phyloP scores from a whole-genome alignment of 2,329 filamentous ascomycete genomes.

The Clarireedia homoeocarpa region DNA sequence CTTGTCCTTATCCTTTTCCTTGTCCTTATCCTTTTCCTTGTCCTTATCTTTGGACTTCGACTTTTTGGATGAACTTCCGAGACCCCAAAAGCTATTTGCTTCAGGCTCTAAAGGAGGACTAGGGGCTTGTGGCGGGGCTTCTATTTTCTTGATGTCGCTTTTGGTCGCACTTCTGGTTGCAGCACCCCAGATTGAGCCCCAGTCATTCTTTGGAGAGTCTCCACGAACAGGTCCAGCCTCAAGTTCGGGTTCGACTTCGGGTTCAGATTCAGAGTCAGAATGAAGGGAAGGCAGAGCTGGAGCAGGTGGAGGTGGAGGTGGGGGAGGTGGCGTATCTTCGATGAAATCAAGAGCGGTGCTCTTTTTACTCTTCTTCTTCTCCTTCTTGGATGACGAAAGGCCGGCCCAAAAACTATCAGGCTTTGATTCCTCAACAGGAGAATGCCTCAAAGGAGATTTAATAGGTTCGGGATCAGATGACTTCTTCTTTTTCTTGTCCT shows the following conservation, averaged over 20 bases:
- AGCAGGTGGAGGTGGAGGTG: background rate
- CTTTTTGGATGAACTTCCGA: constrained; percentile 29
- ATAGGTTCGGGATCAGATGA: constrained; percentile 40
- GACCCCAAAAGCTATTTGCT: constrained; percentile 30
- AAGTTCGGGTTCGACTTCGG: constrained; percentile 12
- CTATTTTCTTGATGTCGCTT: constrained; percentile 35
- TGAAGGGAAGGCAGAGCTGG: background rate
- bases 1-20: constrained; percentile 41
- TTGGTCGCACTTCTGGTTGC: constrained; percentile 33
- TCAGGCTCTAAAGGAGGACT: constrained; percentile 40
- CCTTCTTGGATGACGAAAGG: constrained; percentile 9
- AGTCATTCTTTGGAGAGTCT: constrained; percentile 7
- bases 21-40: constrained; percentile 34
- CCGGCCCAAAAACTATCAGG: constrained; percentile 29
- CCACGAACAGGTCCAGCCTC: constrained; percentile 13
- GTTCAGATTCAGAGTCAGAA: background rate
- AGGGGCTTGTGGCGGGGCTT: constrained; percentile 40
- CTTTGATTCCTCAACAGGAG: constrained; percentile 43
- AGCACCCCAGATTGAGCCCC: constrained; percentile 26
- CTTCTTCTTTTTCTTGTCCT: constrained; percentile 46
- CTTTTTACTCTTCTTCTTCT: constrained; percentile 31
- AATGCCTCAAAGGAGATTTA: constrained; percentile 13
- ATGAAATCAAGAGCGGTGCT: constrained; percentile 30
- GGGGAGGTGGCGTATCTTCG: constrained; percentile 16
- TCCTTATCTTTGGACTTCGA: constrained; percentile 37